Evolutionary conservation across 192 early-diverging fungal species (phyloP).

Genomic region (Mortierella hygrophila): DNA sequence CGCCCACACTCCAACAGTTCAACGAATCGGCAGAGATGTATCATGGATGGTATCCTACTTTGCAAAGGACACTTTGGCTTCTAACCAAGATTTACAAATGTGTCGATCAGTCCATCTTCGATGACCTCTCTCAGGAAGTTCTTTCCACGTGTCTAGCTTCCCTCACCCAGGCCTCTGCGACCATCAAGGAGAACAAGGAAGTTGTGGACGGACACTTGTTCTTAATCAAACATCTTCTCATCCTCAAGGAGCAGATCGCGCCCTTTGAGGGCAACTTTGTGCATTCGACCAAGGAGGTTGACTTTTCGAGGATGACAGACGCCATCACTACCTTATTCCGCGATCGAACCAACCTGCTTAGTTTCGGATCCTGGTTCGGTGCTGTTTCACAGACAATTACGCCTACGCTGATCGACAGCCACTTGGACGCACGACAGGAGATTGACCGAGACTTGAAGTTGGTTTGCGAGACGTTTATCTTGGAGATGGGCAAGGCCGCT

Average conservation of each 20-base stretch:
- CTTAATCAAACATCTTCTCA: slow-evolving; percentile 89
- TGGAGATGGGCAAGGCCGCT: slow-evolving; percentile 71
- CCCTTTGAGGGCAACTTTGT: slow-evolving; percentile 84
- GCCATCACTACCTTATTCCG: slow-evolving; percentile 41
- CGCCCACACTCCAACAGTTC: slow-evolving; percentile 40
- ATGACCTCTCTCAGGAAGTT: slow-evolving; percentile 89
- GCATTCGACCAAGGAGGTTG: slow-evolving; percentile 76
- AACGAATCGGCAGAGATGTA: slow-evolving; percentile 54
- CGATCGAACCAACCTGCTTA: slow-evolving; percentile 45
- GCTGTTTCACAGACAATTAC: slow-evolving; percentile 58
- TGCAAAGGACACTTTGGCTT: slow-evolving; percentile 85
- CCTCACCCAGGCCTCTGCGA: slow-evolving; percentile 44
- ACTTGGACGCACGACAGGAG: slow-evolving; percentile 64
- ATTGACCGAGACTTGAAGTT: slow-evolving; percentile 78
- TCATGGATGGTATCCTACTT: slow-evolving; percentile 83
- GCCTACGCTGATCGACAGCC: slow-evolving; percentile 62
- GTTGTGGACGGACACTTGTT: slow-evolving; percentile 82
- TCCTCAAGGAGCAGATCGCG: slow-evolving; percentile 84
- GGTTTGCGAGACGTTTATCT: slow-evolving; percentile 83
- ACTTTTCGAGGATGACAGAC: slow-evolving; percentile 74
- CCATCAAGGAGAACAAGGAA: slow-evolving; percentile 57
- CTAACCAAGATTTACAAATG: slow-evolving; percentile 83
- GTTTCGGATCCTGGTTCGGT: slow-evolving; percentile 53
- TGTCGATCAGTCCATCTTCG: slow-evolving; percentile 81
- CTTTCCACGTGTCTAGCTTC: slow-evolving; percentile 77